These are phyloP conservation scores for Neurospora sp. DNA, from an alignment of 2,329 filamentous ascomycete genomes.

Conservation along the genomic window DNA sequence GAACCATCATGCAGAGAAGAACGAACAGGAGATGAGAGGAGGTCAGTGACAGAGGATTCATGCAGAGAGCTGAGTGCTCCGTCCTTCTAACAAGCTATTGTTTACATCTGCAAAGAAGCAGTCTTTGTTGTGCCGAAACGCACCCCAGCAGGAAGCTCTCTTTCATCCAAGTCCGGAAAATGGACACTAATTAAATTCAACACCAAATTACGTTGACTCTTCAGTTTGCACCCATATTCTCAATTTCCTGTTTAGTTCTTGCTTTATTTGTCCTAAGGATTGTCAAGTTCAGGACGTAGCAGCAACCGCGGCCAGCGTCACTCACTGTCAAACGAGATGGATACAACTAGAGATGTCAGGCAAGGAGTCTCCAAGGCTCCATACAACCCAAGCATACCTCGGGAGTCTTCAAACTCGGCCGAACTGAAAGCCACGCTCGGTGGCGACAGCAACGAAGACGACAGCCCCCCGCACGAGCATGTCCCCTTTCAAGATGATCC, in stretches of 20 bases:
- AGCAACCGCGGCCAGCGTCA: neutral
- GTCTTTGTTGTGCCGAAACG: neutral
- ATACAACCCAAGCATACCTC: neutral
- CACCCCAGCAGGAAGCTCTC: neutral
- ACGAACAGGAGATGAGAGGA: neutral
- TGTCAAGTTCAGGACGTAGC: neutral
- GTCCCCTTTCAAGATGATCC: neutral
- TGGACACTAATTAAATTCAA: neutral
- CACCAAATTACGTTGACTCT: neutral
- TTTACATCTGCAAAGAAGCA: neutral
- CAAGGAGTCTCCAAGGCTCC: neutral
- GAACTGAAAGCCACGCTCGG: neutral
- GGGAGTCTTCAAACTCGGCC: neutral
- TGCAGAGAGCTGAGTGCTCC: neutral
- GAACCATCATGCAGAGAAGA: neutral
- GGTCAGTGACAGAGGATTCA: neutral
- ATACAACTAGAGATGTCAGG: neutral
- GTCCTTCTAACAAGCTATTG: neutral
- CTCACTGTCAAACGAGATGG: neutral
- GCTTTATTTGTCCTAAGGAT: neutral
- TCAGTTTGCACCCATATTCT: neutral
- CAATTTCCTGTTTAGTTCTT: neutral
- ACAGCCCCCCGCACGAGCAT: neutral
- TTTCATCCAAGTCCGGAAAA: neutral
- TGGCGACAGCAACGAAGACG: neutral